Base-by-base conservation (phyloP, 2,329 filamentous ascomycete species). In the Ophiostoma sp. region DNA sequence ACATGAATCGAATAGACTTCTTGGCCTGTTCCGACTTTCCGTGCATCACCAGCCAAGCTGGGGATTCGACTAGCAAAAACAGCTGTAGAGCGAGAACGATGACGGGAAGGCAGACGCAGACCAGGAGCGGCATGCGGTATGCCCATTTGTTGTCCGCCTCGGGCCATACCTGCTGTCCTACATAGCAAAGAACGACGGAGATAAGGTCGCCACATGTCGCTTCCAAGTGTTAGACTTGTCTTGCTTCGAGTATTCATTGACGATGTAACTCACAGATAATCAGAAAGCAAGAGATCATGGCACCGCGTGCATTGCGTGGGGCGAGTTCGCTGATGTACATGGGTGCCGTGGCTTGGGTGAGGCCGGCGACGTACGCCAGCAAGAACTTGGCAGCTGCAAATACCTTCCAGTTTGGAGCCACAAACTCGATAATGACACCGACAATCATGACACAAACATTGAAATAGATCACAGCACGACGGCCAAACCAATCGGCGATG, bases 251-350 rank as follows among this genome's bases (percentile, higher is more conserved):
- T 12, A 12, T 42, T 50, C 7, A 50, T 3, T 1, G 48, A 50
- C 48, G 17, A 19, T 3, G 48, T 9, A 2, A 36, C 57, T 36
- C 25, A 61, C 59, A 63, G 59, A 63, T 63, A 3, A 63, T 64
- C 15, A 64, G 15, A 6, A 64, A 64, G 9, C 61, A 64, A 12
- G 61, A 64, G 33, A 64, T 64, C 61, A 64, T 64, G 2, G 61
- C 61, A n/a, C 61, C 61, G 12, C 61, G 61, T 5, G 61, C 61
- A 22, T 64, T 64, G 2, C 61, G 61, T 19, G 61, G 61, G 17
- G 61, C 31, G n/a, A 64, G 61, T 4, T 64, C 61, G 33, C 61
- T 64, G 61, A 64, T 64, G 61, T 64, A 64, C 61, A 64, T 39
- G 1, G 61, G 61, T 4, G 61, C 61, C 2, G 61, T 64, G 19